These are phyloP conservation scores for Naematelia encephala DNA, from an alignment of 768 basidiomycete genomes.

Conservation along the genomic window DNA sequence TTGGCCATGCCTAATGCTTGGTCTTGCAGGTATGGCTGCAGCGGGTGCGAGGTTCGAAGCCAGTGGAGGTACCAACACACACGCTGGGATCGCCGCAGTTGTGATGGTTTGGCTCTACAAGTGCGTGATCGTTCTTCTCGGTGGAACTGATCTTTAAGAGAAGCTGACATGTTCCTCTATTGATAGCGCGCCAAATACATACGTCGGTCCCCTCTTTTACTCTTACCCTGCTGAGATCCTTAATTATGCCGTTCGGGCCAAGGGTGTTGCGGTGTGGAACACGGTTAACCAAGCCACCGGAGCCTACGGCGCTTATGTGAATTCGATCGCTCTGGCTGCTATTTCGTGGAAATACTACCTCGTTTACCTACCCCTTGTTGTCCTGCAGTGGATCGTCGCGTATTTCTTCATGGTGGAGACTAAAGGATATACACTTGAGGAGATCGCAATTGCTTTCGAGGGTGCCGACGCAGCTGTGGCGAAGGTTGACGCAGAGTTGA, in stretches of 20 bases:
- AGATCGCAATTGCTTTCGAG: constrained; percentile 2
- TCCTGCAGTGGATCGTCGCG: background rate
- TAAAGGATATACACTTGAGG: background rate
- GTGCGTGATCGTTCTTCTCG: no score
- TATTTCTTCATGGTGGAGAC: constrained; percentile 3
- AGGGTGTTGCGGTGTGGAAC: constrained; percentile 5
- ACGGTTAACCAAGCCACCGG: background rate
- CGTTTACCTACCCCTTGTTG: background rate
- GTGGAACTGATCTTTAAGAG: no score
- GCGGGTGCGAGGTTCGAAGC: background rate
- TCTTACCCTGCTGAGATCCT: constrained; percentile 7
- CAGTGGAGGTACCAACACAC: constrained; percentile 8
- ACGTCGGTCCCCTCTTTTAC: background rate
- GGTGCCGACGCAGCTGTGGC: background rate
- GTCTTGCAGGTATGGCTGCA: constrained; percentile 7
- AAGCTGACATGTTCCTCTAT: no score
- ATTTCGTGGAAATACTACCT: constrained; percentile 21
- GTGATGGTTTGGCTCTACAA: constrained; percentile 14
- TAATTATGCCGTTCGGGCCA: constrained; percentile 1
- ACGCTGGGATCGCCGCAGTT: constrained; percentile 36
- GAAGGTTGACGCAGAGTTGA: no score
- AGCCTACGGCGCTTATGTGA: constrained; percentile 35
- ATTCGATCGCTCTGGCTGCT: constrained; percentile 27
- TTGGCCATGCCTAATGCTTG: constrained; percentile 9
- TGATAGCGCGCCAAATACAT: constrained; percentile 55